phyloP scores from a whole-genome alignment of 2,329 filamentous ascomycete species.

The Hymenoscyphus fraxineus region DNA sequence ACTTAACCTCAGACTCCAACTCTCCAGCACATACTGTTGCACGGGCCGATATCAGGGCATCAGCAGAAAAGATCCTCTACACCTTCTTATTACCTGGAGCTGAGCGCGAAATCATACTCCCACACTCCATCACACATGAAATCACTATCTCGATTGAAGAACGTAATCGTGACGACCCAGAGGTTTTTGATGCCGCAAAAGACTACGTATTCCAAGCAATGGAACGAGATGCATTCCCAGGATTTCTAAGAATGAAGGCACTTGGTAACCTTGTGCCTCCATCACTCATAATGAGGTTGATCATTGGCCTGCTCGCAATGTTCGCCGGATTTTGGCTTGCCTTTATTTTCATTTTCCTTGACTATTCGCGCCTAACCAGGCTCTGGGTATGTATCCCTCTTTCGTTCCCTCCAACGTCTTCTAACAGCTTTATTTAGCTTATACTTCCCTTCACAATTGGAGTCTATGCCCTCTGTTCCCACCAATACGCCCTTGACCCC shows the following conservation, averaged over 20 bases:
- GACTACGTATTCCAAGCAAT: slow-evolving; percentile 99
- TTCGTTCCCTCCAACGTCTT: background rate
- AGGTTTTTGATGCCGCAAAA: slow-evolving; percentile 95
- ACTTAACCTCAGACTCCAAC: slow-evolving; percentile 69
- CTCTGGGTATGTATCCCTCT: slow-evolving; percentile 68
- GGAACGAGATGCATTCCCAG: slow-evolving; percentile 98
- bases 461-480: slow-evolving; percentile 82
- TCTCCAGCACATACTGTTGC: slow-evolving; percentile 80
- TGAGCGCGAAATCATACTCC: slow-evolving; percentile 92
- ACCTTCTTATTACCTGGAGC: slow-evolving; percentile 93
- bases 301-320: slow-evolving; percentile 79
- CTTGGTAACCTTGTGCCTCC: slow-evolving; percentile 92
- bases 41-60: slow-evolving; percentile 86
- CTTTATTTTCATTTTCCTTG: slow-evolving; percentile 88
- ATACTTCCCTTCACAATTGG: slow-evolving; percentile 91
- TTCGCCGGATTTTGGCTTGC: slow-evolving; percentile 93
- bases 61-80: slow-evolving; percentile 98
- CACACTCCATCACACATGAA: slow-evolving; percentile 78
- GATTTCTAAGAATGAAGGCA: slow-evolving; percentile 91
- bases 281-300: slow-evolving; percentile 79
- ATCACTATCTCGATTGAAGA: slow-evolving; percentile 88
- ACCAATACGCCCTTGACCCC: slow-evolving; percentile 94
- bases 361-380: slow-evolving; percentile 68
- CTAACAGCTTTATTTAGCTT: slow-evolving; percentile 49
- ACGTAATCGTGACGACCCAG: slow-evolving; percentile 87